Percentiles rank a stretch among this genome's conserved stretches.
These are phyloP conservation scores for Triangularia verruculosa DNA, from an alignment of 2,329 filamentous ascomycete genomes.

Conservation along the genomic window DNA sequence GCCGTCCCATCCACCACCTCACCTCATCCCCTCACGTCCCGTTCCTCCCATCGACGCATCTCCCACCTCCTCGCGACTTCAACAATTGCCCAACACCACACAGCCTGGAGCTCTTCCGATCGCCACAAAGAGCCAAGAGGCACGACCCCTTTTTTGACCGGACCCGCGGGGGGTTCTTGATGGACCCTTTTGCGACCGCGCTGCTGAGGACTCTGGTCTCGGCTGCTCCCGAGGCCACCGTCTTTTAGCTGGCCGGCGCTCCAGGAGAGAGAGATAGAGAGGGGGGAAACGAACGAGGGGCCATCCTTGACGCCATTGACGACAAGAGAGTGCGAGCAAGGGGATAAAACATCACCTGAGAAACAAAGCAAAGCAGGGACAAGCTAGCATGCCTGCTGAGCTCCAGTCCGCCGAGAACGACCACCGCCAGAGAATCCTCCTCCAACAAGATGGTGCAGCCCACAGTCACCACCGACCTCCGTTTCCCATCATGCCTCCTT, in stretches of 20 bases:
- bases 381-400: slow-evolving; percentile 37
- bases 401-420: slow-evolving; percentile 32
- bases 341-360: slow-evolving; percentile 2
- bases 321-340: background rate
- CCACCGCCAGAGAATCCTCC: slow-evolving; percentile 18
- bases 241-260: slow-evolving; percentile 41
- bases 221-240: slow-evolving; percentile 43
- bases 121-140: background rate
- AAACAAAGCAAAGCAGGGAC: slow-evolving; percentile 23
- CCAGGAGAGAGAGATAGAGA: slow-evolving; percentile 18
- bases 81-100: background rate
- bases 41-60: background rate
- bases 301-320: background rate
- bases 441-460: slow-evolving; percentile 42
- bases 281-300: background rate
- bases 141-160: slow-evolving; percentile 1
- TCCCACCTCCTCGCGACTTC: background rate
- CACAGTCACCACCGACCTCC: slow-evolving; percentile 32
- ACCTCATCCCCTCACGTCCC: background rate
- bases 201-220: slow-evolving; percentile 50
- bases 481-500: slow-evolving; percentile 42
- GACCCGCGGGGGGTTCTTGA: slow-evolving; percentile 33
- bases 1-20: background rate
- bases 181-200: slow-evolving; percentile 39
- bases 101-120: background rate